Percentiles rank a stretch among this genome's conserved stretches.
Conservation (phyloP, 1,284 basidiomycete genomes). For the Schizophyllum amplum region DNA sequence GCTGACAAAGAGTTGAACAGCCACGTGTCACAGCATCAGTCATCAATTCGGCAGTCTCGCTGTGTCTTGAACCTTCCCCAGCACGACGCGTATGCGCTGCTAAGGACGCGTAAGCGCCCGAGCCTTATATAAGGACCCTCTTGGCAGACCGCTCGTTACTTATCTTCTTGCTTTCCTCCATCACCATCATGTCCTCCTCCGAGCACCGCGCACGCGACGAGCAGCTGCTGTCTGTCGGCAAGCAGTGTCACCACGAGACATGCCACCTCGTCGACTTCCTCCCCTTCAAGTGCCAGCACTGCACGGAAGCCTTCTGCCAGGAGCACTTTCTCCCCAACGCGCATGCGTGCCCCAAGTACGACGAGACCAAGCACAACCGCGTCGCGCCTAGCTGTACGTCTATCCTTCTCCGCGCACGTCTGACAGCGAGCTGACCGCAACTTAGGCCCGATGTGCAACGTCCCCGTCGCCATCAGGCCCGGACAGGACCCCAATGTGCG, state of each 20-base stretch:
- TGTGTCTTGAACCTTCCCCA: not conserved
- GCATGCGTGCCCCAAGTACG: conserved; percentile 63
- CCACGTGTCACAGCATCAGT: no score
- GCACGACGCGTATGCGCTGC: not conserved
- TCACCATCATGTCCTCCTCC: not conserved
- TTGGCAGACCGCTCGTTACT: not conserved
- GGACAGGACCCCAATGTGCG: conserved; percentile 70
- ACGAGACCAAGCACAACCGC: conserved; percentile 59
- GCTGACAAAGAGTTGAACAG: no score
- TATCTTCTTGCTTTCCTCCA: not conserved
- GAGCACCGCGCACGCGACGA: conserved; percentile 31
- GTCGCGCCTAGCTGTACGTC: conserved; percentile 64
- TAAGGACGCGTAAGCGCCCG: not conserved
- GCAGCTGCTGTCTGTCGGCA: conserved; percentile 57
- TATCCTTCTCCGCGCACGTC: not conserved
- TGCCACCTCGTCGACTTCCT: conserved; percentile 72
- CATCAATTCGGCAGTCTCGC: not conserved
- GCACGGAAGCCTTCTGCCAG: conserved; percentile 55
- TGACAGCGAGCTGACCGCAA: not conserved
- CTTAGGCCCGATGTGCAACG: conserved; percentile 64
- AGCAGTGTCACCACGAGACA: conserved; percentile 54
- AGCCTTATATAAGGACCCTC: not conserved
- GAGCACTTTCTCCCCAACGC: conserved; percentile 64
- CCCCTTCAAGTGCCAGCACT: conserved; percentile 77
- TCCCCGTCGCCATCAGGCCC: conserved; percentile 59